Percentiles rank a stretch among this genome's conserved stretches.
These are phyloP conservation scores for Quercus agrifolia DNA, from an alignment of 306 rosid species.

Conservation along the genomic window DNA sequence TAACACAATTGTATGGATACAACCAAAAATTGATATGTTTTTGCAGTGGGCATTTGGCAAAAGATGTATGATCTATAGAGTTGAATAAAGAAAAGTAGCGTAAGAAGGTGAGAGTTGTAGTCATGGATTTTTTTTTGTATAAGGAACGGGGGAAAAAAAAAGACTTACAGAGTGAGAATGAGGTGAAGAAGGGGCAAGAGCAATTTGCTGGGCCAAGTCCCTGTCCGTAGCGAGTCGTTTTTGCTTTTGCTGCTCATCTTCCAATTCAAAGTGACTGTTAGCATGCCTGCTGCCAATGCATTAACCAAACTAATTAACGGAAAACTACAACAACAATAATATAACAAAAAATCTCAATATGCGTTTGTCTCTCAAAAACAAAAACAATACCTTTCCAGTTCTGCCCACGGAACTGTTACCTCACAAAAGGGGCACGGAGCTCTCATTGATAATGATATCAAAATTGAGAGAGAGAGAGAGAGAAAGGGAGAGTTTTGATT, in stretches of 20 bases:
- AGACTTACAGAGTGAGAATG: conserved; percentile 8
- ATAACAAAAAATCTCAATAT: background rate
- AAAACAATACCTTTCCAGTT: conserved; percentile 40
- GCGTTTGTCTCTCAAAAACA: background rate
- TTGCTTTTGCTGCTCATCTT: conserved; percentile 16
- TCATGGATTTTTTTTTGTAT: background rate
- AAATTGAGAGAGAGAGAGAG: too few species aligned
- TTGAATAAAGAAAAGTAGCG: too few species aligned
- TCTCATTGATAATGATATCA: too few species aligned
- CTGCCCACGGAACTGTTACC: conserved; percentile 36
- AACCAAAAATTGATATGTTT: too few species aligned
- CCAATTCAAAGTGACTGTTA: conserved; percentile 52
- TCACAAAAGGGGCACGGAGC: conserved; percentile 55
- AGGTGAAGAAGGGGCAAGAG: conserved; percentile 23
- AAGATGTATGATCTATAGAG: too few species aligned
- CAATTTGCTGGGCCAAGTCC: conserved; percentile 40
- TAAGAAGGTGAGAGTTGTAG: background rate
- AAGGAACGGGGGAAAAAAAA: background rate
- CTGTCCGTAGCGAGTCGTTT: conserved; percentile 30
- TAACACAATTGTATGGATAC: too few species aligned
- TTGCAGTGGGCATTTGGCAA: too few species aligned
- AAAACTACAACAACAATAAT: too few species aligned
- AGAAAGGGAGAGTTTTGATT: too few species aligned
- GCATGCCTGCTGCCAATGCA: conserved; percentile 63
- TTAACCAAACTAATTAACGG: background rate